Base-by-base conservation (phyloP, 2,329 filamentous ascomycete species). In the Didymella arachidicola region DNA sequence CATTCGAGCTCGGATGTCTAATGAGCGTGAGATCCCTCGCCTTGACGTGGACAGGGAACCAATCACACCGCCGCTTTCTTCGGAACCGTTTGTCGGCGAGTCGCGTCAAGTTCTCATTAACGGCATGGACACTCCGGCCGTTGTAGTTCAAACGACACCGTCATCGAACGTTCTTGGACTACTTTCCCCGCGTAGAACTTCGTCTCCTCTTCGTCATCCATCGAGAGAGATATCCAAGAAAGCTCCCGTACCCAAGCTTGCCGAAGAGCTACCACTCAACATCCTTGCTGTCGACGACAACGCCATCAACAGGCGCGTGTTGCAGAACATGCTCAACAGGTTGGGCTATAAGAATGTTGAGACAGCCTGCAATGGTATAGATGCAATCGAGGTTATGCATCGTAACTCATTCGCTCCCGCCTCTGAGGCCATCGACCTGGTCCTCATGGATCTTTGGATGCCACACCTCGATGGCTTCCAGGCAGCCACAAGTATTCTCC, bases 401-500 rank as follows among this genome's bases (percentile, higher is more conserved):
- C 79, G 80, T 47, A 73, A 77, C 26, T 60, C 66, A 16, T 52
- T 61, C 14, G 60, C 50, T 27, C 50, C 70, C 54, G 50, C 62
- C 27, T 69, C 64, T 27, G 62, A 71, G 18, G 73, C 76, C 41
- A 84, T 90, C 56, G 84, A 90, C 66, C 82, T 89, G 2, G 81
- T 91, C 25, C 77, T 91, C 42, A 91, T 91, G 89, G 89, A 91
- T 73, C 81, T 91, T 10, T 91, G 89, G 89, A 91, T 91, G 87
- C 89, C 89, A 0, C 80, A 87, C 63, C 87, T 91, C 81, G 88
- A 91, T 68, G 89, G 89, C 1, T 91, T 89, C 63, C 85, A 90
- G 69, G 89, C 89, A 2, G 86, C 88, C 0, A 81, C 84, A 66
- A 79, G 81, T 45, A 91, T 91, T 42, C 75, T 89, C 11, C 76